Base-by-base conservation (phyloP, 1,284 basidiomycete species). In the Singerocomus inundabilis region DNA sequence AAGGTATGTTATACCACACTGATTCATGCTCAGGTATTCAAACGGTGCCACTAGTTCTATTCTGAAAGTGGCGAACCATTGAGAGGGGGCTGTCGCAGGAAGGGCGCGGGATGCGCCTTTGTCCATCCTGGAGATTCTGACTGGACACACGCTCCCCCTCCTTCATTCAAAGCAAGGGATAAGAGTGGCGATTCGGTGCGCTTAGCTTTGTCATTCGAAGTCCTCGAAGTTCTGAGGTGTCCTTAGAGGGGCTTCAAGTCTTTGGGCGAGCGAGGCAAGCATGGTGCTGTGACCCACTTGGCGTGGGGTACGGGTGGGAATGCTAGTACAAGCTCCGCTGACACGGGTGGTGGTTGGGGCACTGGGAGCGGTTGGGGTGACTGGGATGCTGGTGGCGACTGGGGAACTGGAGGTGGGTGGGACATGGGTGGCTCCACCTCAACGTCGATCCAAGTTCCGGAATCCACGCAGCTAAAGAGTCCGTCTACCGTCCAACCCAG, bases 111-210 rank as follows among this genome's bases (percentile, higher is more conserved):
- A 30, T 66, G 68, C 24, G 25, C 15, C 6, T 66, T 63, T 29
- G 4, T 64, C n/a, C 64, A 66, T 45, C 68, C 66, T 4, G 57
- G 16, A 16, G 51, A 64, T 12, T 34, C 61, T 12, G 35, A 37
- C n/a, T 66, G 64, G 64, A 36, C 6, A 28, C 46, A 33, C 8
- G 66, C 66, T 5, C 51, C 30, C 12, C 16, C 34, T 25, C 5
- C 62, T n/a, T 42, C 48, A 15, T 37, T 13, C 35, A 57, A n/a
- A 40, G 7, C 51, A 26, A 56, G 21, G 38, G 55, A 60, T 24
- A 57, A 46, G 29, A 44, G 53, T 16, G 52, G 47, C 6, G 45
- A 49, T 45, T 46, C 50, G 28, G 65, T 69, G 40, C 15, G 61
- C 46, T 46, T 33, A n/a, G n/a, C 18, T 35, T 11, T 26, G 5